A percentile compares a stretch with the other conserved stretches of the same genome.
phyloP scores from a whole-genome alignment of 305 asterid species.

The Solanum chacoense region DNA sequence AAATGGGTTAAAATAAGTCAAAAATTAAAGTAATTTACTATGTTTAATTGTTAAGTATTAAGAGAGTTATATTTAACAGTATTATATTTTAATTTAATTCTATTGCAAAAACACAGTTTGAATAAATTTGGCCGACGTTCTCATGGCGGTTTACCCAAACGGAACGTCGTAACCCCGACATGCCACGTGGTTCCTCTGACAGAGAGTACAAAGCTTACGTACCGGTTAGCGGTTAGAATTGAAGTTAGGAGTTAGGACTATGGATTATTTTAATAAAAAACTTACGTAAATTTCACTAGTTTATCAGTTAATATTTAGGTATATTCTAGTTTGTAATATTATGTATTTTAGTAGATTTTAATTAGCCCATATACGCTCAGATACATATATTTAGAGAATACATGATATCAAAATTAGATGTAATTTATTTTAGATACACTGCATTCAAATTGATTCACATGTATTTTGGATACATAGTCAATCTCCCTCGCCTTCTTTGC shows the following conservation, averaged over 20 bases:
- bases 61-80: neutral
- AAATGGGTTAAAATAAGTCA: neutral
- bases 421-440: too few relatives aligned
- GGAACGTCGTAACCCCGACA: neutral
- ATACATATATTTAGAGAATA: too few relatives aligned
- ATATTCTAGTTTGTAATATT: too few relatives aligned
- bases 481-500: neutral
- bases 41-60: neutral
- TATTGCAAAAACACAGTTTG: neutral
- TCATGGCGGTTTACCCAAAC: neutral
- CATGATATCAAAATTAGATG: too few relatives aligned
- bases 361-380: rapidly evolving
- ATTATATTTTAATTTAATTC: neutral
- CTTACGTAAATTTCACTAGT: neutral
- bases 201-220: neutral
- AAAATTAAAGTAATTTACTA: neutral
- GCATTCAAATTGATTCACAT: too few relatives aligned
- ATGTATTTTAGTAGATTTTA: too few relatives aligned
- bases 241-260: neutral
- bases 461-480: too few relatives aligned
- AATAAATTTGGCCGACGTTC: neutral
- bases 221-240: neutral
- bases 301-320: too few relatives aligned
- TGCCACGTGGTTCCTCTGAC: neutral
- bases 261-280: too few relatives aligned